Evolutionary conservation across 345 rosid species (phyloP).

Genomic region (Sisymbrium irio): DNA sequence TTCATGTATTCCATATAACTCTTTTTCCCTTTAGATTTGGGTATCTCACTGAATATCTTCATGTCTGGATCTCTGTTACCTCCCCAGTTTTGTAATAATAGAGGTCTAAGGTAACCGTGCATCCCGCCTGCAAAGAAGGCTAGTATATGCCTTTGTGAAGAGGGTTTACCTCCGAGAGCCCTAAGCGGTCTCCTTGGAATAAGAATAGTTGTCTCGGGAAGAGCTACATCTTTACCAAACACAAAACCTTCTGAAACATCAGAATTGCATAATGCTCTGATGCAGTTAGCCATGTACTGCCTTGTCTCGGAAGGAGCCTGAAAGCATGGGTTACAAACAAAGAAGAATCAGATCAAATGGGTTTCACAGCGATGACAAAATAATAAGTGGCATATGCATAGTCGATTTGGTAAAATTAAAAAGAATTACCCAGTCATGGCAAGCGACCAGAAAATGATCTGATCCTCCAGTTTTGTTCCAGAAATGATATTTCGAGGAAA

Average conservation of each 20-base stretch:
- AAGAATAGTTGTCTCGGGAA: constrained; percentile 75
- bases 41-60: constrained; percentile 67
- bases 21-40: constrained; percentile 57
- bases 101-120: constrained; percentile 90
- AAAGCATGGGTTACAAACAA: constrained; percentile 8
- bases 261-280: constrained; percentile 88
- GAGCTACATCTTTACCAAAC: constrained; percentile 86
- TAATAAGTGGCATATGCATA: background rate
- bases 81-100: constrained; percentile 71
- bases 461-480: constrained; percentile 92
- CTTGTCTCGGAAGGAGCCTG: constrained; percentile 86
- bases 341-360: background rate
- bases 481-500: constrained; percentile 61
- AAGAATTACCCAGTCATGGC: constrained; percentile 89
- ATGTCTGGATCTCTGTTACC: constrained; percentile 78
- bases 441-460: constrained; percentile 94
- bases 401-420: background rate
- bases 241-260: constrained; percentile 82
- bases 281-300: constrained; percentile 66
- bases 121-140: constrained; percentile 91
- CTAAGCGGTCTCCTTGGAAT: constrained; percentile 54
- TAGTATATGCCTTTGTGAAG: constrained; percentile 65
- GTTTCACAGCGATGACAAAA: background rate
- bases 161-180: constrained; percentile 66
- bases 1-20: constrained; percentile 72